Evolutionary conservation across 805 yeast genomes (phyloP).

Genomic region (Ogataea nitratoaversa): DNA sequence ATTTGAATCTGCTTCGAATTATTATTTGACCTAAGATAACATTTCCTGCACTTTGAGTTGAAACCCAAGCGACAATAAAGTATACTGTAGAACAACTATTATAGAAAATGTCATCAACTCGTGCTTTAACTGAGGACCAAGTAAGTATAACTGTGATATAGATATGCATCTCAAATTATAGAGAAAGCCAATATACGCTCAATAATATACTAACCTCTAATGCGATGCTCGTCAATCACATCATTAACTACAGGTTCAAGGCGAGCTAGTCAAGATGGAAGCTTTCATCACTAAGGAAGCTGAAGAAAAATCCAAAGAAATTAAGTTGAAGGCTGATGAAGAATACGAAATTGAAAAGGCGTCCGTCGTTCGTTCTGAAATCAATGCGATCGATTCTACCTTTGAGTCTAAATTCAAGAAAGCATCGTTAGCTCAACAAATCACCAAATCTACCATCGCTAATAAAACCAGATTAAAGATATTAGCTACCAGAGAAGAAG

Average conservation of each 20-base stretch:
- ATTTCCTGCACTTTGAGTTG: too few relatives aligned
- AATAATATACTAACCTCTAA: too few relatives aligned
- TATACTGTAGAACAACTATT: neutral
- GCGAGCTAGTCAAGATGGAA: slow-evolving; percentile 96
- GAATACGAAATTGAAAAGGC: slow-evolving; percentile 98
- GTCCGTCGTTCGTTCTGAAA: slow-evolving; percentile 87
- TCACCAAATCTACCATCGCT: slow-evolving; percentile 89
- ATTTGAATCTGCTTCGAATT: too few relatives aligned
- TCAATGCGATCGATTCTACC: slow-evolving; percentile 76
- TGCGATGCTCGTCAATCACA: too few relatives aligned
- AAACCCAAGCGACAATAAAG: too few relatives aligned
- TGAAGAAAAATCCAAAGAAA: slow-evolving; percentile 96
- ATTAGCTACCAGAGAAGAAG: slow-evolving; percentile 78
- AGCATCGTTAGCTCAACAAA: slow-evolving; percentile 89
- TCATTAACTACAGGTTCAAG: slow-evolving; percentile 60
- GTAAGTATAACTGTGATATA: slow-evolving; percentile 29
- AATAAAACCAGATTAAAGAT: slow-evolving; percentile 93
- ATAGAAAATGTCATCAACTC: slow-evolving; percentile 28
- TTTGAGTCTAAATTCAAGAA: slow-evolving; percentile 85
- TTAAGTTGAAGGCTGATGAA: slow-evolving; percentile 92
- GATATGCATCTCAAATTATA: neutral
- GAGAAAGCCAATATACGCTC: neutral
- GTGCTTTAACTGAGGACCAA: slow-evolving; percentile 45
- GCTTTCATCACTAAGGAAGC: slow-evolving; percentile 99
- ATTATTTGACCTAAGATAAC: too few relatives aligned